Conservation (phyloP, 768 basidiomycete species). For the Panus rudis region DNA sequence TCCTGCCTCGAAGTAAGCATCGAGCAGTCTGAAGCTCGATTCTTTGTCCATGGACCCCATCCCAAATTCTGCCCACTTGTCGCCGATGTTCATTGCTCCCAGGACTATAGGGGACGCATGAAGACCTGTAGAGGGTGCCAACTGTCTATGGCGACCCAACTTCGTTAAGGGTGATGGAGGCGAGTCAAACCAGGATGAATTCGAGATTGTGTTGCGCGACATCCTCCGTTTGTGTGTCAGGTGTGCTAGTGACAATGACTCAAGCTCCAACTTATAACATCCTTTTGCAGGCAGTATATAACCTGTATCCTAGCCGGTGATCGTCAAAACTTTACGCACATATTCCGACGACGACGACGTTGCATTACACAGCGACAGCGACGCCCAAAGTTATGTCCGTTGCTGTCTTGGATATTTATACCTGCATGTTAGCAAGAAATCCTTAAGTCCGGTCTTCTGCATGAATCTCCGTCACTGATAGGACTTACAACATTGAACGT, state of each 20-base stretch:
- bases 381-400: too few relatives aligned
- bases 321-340: background rate
- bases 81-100: slow-evolving; percentile 37
- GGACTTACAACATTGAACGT: too few relatives aligned
- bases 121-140: slow-evolving; percentile 32
- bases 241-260: background rate
- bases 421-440: too few relatives aligned
- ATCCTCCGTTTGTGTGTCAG: background rate
- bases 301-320: background rate
- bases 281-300: background rate
- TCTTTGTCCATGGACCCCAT: slow-evolving; percentile 34
- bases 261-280: slow-evolving; percentile 1
- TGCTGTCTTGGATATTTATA: too few relatives aligned
- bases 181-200: too few relatives aligned
- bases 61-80: slow-evolving; percentile 26
- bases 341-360: too few relatives aligned
- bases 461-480: too few relatives aligned
- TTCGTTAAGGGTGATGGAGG: background rate
- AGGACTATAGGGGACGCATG: slow-evolving; percentile 39
- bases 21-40: slow-evolving; percentile 32
- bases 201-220: too few relatives aligned
- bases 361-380: too few relatives aligned
- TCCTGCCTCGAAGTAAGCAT: slow-evolving; percentile 34
- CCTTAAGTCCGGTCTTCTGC: too few relatives aligned
- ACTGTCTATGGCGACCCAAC: slow-evolving; percentile 26